Evolutionary conservation across 306 rosid genomes (phyloP).

Genomic region (Leucaena leucocephala): DNA sequence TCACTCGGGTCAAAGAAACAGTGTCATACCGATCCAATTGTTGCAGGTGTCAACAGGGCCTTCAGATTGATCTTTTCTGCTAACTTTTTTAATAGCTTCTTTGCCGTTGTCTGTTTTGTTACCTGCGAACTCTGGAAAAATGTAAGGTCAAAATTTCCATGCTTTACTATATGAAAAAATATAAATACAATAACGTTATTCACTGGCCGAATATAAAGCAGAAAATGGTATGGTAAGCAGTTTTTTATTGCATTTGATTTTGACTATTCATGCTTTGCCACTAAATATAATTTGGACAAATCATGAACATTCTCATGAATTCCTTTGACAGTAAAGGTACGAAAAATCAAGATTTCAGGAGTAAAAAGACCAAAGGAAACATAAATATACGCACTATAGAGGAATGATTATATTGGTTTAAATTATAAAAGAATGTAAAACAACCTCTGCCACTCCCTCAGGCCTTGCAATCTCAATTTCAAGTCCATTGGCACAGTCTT

Average conservation of each 20-base stretch:
- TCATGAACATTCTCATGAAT: not conserved
- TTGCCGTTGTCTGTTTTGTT: not conserved
- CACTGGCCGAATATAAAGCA: not conserved
- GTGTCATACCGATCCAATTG: constrained; percentile 38
- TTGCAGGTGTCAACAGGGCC: constrained; percentile 32
- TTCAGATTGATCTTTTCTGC: constrained; percentile 2
- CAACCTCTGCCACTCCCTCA: constrained; percentile 26
- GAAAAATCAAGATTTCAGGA: not conserved
- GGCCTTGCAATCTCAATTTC: constrained; percentile 10
- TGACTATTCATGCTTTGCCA: not conserved
- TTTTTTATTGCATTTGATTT: not conserved
- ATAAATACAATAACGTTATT: not conserved
- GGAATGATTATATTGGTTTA: not conserved
- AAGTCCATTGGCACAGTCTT: not conserved
- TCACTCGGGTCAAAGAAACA: not conserved
- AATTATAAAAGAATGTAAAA: not conserved
- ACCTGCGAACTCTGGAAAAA: constrained; percentile 21
- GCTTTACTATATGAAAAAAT: not conserved
- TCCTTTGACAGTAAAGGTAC: not conserved
- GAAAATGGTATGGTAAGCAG: not conserved
- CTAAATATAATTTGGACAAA: not conserved
- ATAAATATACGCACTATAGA: not conserved
- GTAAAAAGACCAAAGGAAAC: not conserved
- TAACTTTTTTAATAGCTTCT: constrained; percentile 9
- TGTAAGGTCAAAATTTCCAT: not conserved